Evolutionary conservation across 805 yeast species (phyloP).

Genomic region (Lachancea nothofagi): DNA sequence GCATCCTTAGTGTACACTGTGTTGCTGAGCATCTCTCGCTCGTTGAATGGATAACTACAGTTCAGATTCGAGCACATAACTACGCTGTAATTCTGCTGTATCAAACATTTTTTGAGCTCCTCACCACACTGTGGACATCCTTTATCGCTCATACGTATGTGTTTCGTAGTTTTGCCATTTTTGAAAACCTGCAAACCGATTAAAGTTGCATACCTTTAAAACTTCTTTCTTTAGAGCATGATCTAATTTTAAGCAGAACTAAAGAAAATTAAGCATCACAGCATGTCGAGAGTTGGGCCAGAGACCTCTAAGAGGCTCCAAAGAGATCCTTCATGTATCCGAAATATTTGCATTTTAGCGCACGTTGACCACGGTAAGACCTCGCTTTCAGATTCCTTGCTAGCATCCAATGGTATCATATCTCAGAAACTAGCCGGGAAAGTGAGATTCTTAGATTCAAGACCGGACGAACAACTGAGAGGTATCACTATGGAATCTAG

Average conservation of each 20-base stretch:
- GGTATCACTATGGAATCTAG: conserved; percentile 98
- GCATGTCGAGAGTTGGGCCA: conserved; percentile 51
- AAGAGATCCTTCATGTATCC: conserved; percentile 57
- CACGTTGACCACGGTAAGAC: conserved; percentile 99
- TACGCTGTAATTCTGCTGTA: conserved; percentile 32
- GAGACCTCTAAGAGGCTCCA: conserved; percentile 65
- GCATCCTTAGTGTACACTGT: conserved; percentile 26
- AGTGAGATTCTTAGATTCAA: conserved; percentile 82
- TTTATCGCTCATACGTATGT: conserved; percentile 2
- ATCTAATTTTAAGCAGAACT: not conserved
- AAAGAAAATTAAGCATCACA: not conserved
- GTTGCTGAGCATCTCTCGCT: conserved; percentile 18
- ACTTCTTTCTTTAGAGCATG: not conserved
- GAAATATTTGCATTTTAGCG: conserved; percentile 93
- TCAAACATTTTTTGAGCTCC: conserved; percentile 26
- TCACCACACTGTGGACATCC: conserved; percentile 28
- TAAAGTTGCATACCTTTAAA: not conserved
- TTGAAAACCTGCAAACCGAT: too few relatives aligned
- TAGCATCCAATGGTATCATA: conserved; percentile 94
- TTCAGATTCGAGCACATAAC: conserved; percentile 26
- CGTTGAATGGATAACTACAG: conserved; percentile 30
- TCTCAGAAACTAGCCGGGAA: conserved; percentile 95
- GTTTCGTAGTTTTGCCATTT: too few relatives aligned
- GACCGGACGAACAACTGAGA: conserved; percentile 92
- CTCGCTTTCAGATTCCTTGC: conserved; percentile 81